Evolutionary conservation across 441 rosid genomes (phyloP).

Genomic region (Erysimum pusillum): DNA sequence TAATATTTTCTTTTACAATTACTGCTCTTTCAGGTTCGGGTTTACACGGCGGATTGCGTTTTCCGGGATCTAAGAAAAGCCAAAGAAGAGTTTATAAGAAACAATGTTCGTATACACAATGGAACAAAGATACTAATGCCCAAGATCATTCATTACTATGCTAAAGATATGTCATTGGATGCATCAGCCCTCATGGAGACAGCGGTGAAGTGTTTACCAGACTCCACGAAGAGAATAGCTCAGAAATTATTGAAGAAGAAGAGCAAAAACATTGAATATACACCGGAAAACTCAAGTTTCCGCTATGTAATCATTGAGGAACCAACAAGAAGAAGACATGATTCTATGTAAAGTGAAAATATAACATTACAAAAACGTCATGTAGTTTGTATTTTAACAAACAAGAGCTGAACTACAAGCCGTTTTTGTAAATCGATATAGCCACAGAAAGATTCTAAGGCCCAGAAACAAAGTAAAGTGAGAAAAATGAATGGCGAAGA

Average conservation of each 20-base stretch:
- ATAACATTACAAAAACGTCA: background rate
- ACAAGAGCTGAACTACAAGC: conserved; percentile 24
- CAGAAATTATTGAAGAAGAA: conserved; percentile 57
- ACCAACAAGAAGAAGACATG: conserved; percentile 41
- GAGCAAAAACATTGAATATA: conserved; percentile 64
- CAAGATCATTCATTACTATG: conserved; percentile 62
- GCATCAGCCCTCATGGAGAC: conserved; percentile 50
- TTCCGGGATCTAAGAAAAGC: conserved; percentile 70
- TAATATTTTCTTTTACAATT: background rate
- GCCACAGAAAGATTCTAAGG: conserved; percentile 36
- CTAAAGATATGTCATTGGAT: conserved; percentile 73
- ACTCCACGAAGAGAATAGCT: conserved; percentile 54
- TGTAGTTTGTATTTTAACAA: conserved; percentile 16
- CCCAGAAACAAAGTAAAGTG: conserved; percentile 24
- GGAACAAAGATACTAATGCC: conserved; percentile 72
- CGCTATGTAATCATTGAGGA: conserved; percentile 68
- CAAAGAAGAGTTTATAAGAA: conserved; percentile 66
- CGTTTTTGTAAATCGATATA: conserved; percentile 3
- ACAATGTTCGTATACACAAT: conserved; percentile 58
- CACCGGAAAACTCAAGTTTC: conserved; percentile 66
- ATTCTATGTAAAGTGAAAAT: conserved; percentile 22
- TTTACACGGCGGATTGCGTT: conserved; percentile 64
- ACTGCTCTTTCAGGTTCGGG: conserved; percentile 59
- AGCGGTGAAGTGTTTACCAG: conserved; percentile 53
- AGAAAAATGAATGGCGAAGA: conserved; percentile 29